Conservation (phyloP, 768 basidiomycete genomes). For the Rhodotorula kratochvilovae region DNA sequence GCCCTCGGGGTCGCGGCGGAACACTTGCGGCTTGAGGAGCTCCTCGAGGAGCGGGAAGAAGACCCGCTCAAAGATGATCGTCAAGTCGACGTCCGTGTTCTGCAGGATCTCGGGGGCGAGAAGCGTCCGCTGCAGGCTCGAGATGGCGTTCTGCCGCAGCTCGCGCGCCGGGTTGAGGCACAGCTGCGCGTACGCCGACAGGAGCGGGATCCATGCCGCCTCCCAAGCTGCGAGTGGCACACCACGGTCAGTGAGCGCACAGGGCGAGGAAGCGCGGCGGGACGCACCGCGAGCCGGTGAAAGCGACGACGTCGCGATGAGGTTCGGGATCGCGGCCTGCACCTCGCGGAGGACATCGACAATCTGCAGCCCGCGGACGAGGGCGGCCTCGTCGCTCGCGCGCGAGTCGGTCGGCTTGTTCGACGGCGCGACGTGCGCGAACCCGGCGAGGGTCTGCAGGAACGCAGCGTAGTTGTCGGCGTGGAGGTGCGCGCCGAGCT, state of each 20-base stretch:
- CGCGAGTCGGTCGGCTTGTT: conserved; percentile 26
- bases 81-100: conserved; percentile 62
- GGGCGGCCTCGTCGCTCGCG: conserved; percentile 55
- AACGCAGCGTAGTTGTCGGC: conserved; percentile 76
- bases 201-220: conserved; percentile 66
- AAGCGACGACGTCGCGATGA: conserved; percentile 54
- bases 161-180: conserved; percentile 78
- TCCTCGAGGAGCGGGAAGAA: conserved; percentile 90
- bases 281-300: conserved; percentile 47
- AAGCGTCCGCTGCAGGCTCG: conserved; percentile 75
- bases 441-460: conserved; percentile 76
- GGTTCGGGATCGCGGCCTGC: conserved; percentile 60
- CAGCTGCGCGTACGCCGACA: conserved; percentile 70
- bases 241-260: too few species aligned
- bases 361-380: conserved; percentile 76
- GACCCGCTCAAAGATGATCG: conserved; percentile 80
- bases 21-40: conserved; percentile 75
- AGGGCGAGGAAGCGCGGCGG: neutral
- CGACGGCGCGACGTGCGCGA: conserved; percentile 60
- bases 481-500: conserved; percentile 58
- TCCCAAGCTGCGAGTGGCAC: conserved; percentile 60
- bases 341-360: conserved; percentile 73
- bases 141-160: conserved; percentile 73
- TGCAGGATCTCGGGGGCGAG: conserved; percentile 67
- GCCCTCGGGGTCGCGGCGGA: conserved; percentile 68